Conservation (phyloP, 2,329 filamentous ascomycete species). For the Cercospora sp. region DNA sequence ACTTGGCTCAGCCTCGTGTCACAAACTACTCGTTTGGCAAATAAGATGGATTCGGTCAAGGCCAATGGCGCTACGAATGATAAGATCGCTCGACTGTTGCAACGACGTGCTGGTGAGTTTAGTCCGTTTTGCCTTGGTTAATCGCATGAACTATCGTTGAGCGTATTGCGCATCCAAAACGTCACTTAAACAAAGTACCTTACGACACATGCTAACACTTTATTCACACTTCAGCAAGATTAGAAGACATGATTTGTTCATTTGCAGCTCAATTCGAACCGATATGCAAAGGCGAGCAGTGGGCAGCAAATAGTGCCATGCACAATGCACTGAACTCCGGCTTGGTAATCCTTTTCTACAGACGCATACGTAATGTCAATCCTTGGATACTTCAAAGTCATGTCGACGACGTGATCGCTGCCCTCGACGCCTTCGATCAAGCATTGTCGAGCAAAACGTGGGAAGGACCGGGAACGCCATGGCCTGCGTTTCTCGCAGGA, state of each 20-base stretch:
- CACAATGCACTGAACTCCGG: conserved; percentile 45
- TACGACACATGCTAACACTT: neutral
- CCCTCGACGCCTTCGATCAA: conserved; percentile 38
- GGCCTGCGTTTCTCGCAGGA: conserved; percentile 47
- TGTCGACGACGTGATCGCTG: conserved; percentile 41
- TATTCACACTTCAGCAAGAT: neutral
- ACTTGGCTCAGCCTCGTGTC: conserved; percentile 49
- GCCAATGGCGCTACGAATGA: neutral
- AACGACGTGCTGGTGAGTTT: conserved; percentile 7
- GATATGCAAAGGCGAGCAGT: neutral
- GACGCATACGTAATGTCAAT: conserved; percentile 44
- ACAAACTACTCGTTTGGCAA: conserved; percentile 48
- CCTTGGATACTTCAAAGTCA: conserved; percentile 44
- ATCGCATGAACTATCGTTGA: neutral
- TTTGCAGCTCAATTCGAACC: conserved; percentile 15
- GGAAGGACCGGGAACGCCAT: conserved; percentile 37
- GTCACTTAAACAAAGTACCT: neutral
- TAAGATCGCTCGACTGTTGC: neutral
- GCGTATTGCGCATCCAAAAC: neutral
- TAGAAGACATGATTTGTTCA: conserved; percentile 20
- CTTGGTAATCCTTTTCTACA: conserved; percentile 48
- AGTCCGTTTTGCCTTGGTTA: neutral
- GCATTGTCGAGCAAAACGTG: conserved; percentile 27
- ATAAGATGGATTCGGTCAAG: conserved; percentile 13
- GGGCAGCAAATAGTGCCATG: conserved; percentile 36